These are phyloP conservation scores for Ogataea trehalophila DNA, from an alignment of 805 yeast species.

Conservation along the genomic window DNA sequence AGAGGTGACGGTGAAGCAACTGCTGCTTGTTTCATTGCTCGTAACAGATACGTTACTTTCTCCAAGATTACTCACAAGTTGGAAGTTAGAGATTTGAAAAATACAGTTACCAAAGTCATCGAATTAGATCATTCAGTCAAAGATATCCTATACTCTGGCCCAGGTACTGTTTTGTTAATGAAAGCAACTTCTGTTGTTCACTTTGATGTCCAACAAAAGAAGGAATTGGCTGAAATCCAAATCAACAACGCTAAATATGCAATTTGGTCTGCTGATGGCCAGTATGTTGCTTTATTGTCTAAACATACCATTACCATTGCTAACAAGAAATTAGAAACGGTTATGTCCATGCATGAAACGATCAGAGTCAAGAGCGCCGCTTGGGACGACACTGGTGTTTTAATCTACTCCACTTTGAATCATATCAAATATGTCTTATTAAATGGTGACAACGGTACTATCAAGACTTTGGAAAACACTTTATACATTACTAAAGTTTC, in stretches of 20 bases:
- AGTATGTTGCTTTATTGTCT: conserved; percentile 78
- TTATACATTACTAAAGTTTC: conserved; percentile 71
- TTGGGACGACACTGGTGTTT: conserved; percentile 92
- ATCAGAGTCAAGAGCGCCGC: conserved; percentile 95
- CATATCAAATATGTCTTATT: conserved; percentile 91
- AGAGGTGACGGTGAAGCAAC: conserved; percentile 75
- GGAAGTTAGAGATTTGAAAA: conserved; percentile 78
- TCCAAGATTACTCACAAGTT: conserved; percentile 58
- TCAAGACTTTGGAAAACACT: conserved; percentile 87
- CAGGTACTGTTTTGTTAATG: conserved; percentile 77
- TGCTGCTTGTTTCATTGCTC: conserved; percentile 86
- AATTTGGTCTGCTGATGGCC: conserved; percentile 84
- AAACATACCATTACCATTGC: conserved; percentile 93
- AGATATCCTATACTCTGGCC: conserved; percentile 73
- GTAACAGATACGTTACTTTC: conserved; percentile 89
- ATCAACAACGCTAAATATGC: conserved; percentile 83
- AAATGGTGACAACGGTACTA: conserved; percentile 94
- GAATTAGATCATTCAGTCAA: conserved; percentile 60
- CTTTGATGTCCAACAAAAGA: conserved; percentile 91
- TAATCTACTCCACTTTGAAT: conserved; percentile 89
- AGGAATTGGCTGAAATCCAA: conserved; percentile 60
- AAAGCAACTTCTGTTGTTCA: conserved; percentile 69
- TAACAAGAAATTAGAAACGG: conserved; percentile 66
- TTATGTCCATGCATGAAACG: conserved; percentile 90
- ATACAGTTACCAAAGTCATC: conserved; percentile 76